A percentile compares a stretch with the other conserved stretches of the same genome.
These are phyloP conservation scores for Diphasiastrum complanatum DNA, from an alignment of 83 land plant genomes.

Conservation along the genomic window DNA sequence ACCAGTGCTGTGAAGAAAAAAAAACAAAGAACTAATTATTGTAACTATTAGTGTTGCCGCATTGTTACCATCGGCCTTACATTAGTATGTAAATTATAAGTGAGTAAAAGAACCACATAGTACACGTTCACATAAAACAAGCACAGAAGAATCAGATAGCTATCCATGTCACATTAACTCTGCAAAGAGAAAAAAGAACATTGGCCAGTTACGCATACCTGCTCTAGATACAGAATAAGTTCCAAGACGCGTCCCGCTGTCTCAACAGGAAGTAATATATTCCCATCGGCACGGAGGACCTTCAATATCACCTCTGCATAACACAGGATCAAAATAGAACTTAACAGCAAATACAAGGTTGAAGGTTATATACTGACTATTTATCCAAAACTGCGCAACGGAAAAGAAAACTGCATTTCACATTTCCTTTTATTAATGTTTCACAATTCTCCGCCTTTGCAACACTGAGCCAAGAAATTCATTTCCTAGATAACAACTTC, in stretches of 20 bases:
- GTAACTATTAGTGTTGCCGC: not conserved
- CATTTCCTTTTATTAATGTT: no score
- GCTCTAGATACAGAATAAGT: conserved; percentile 68
- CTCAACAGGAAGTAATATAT: conserved; percentile 87
- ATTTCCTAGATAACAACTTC: not conserved
- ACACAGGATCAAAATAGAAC: conserved; percentile 6
- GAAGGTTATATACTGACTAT: not conserved
- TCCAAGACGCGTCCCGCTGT: conserved; percentile 90
- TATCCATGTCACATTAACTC: no score
- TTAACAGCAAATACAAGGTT: not conserved
- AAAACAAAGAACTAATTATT: conserved; percentile 22
- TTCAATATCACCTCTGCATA: conserved; percentile 58
- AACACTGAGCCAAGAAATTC: not conserved
- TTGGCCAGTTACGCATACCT: no score
- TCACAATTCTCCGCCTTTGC: not conserved
- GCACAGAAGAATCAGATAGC: no score
- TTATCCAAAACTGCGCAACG: no score
- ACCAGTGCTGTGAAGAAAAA: conserved; percentile 81
- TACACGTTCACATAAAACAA: not conserved
- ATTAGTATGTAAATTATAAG: no score
- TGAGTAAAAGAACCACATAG: no score
- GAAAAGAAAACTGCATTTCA: no score
- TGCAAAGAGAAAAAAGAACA: no score
- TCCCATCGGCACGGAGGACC: conserved; percentile 64
- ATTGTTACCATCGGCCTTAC: not conserved